Conservation (phyloP, 192 early-diverging fungal genomes). For the Coemansia sp. region DNA sequence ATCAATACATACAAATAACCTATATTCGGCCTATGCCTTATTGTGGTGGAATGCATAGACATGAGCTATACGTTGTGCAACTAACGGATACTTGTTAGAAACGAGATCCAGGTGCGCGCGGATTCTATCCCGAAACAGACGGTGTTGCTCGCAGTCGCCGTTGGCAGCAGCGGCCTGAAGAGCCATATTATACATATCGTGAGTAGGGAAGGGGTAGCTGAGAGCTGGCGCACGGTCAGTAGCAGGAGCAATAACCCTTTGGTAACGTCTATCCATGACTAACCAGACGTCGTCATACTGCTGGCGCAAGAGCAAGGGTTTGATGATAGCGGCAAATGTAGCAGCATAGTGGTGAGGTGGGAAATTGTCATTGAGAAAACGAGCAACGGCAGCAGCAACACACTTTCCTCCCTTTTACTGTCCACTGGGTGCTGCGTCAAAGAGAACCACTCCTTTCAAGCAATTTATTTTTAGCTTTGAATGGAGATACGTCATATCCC, state of each 20-base stretch:
- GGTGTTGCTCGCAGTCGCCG: slow-evolving; percentile 25
- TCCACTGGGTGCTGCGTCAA: background rate
- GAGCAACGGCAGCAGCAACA: too few species aligned
- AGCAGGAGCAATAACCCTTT: slow-evolving; percentile 1
- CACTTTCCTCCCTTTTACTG: too few species aligned
- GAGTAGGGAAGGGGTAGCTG: slow-evolving; percentile 27
- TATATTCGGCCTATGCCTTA: background rate
- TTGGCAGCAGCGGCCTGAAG: slow-evolving; percentile 12
- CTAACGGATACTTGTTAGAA: background rate
- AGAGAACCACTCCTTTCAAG: too few species aligned
- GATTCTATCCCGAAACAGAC: slow-evolving; percentile 29
- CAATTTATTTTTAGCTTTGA: too few species aligned
- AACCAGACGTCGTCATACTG: slow-evolving; percentile 23
- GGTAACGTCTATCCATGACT: background rate
- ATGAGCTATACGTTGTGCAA: slow-evolving; percentile 18
- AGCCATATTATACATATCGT: background rate
- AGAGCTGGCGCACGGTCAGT: background rate
- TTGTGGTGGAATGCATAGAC: slow-evolving; percentile 11
- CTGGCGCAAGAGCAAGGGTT: slow-evolving; percentile 11
- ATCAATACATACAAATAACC: background rate
- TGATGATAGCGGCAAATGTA: slow-evolving; percentile 19
- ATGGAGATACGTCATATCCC: too few species aligned
- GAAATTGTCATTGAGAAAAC: too few species aligned
- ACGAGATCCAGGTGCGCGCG: slow-evolving; percentile 21
- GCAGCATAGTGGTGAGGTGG: too few species aligned